Evolutionary conservation across 1,284 basidiomycete species (phyloP), one percentile per base, ranked within the genome.

Genomic region (Ustilago tritici): DNA sequence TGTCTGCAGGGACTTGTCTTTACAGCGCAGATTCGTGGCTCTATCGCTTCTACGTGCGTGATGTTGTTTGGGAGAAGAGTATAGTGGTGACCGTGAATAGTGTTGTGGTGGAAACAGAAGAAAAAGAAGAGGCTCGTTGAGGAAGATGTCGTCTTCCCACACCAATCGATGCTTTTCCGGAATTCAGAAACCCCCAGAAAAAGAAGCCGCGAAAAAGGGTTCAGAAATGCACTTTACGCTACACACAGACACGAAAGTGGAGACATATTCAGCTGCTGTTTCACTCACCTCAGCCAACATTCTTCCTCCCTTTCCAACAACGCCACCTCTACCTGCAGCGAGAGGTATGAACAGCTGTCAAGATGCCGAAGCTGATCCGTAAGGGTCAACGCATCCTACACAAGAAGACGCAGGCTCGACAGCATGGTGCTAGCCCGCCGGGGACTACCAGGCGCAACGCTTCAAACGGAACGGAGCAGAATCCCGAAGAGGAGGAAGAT

Each of bases 371-470:
- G 40, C 50, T 77, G 54, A 72, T 77, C 56, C 75, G 75, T 14
- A 77, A 77, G 58, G 70, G 70, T 38, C 75, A 73, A 53, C 62
- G 70, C 12, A 77, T 77, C 47, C 63, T 77, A 8, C 75, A 77
- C 35, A 53, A 73, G 38, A 61, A 63, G 32, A 59, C 54, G 0
- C 66, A 65, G 41, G 65, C 62, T 41, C 56, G 74, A 46, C 59
- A 59, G 47, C 58, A 67, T n/a, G 70, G 53, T 5, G 40, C 46
- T 4, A 14, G 38, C 19, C 17, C n/a, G 3, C 49, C 60, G 19
- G 17, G 49, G 0, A 49, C 50, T 11, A 56, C 7, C 14, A 19
- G 36, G 28, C 38, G 32, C 9, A 38, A 43, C 23, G 46, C 19
- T 47, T 43, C 31, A 31, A n/a, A 47, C n/a, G 28, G 4, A 50